Base-by-base conservation (phyloP, 805 yeast genomes). In the Yamadazyma insecticola region DNA sequence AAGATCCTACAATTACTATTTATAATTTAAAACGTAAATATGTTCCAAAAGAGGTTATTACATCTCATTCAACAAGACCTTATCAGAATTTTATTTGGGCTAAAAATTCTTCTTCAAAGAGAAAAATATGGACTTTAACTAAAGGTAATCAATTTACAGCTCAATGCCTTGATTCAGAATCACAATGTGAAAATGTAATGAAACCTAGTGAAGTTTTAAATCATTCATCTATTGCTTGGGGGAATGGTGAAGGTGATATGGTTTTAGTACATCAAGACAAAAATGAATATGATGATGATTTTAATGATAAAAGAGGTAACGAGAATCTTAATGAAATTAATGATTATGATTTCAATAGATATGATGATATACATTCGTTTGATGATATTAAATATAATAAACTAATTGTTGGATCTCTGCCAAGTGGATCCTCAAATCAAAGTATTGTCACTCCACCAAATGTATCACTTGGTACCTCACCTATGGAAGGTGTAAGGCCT, bases 11-110 rank as follows among this genome's bases (percentile, higher is more conserved):
- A 18, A 67, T 83, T 5, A 76, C 81, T 29, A 69, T 86, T 4
- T 86, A 84, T 71, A 78, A 78, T 25, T 62, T 86, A 30, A 69
- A 70, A 22, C 64, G 96, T 40, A 83, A 78, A 42, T 81, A 72
- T 48, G 72, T 88, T 14, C 96, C 97, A 1, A 67, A 70, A 7
- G 87, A 81, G n/a, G 49, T 85, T 6, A 51, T 67, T 6, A 77
- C 78, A 63, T 65, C 73, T 18, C 57, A 68, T 17, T 69, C 76
- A 1, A 41, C 44, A 12, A 62, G 55, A 30, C 65, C 70, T 1
- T 51, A 61, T 33, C 70, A 55, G 33, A 65, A 64, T 43, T 65
- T 65, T 38, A 50, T 60, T 7, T 65, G 72, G 72, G 60, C 66
- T n/a, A 37, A 39, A 13, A 51, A 53, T 33, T 30, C 46, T 5